Base-by-base conservation (phyloP, 164 flowering plant genomes). In the Sextonia rubra region DNA sequence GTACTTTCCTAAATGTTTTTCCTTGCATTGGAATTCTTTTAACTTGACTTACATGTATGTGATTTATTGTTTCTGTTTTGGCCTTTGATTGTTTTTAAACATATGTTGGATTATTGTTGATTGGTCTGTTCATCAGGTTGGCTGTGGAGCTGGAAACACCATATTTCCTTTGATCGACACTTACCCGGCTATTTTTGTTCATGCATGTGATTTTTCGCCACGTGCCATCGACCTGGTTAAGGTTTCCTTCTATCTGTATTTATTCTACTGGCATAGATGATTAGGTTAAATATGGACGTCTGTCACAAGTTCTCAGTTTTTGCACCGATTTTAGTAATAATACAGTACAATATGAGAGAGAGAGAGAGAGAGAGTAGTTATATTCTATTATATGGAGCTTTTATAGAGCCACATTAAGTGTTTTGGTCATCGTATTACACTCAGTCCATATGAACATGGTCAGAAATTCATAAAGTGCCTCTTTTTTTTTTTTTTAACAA, bases 81-180 rank as follows among this genome's bases (percentile, higher is more conserved):
- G 11, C n/a, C 24, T 69, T 52, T 3, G 18, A 55, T 47, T 69
- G 61, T 14, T 69, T 52, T 68, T 22, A 22, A 48, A 20, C 12
- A 17, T 69, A 29, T 49, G 8, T 63, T 70, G 20, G 47, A 22
- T 30, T 26, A 60, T 64, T 14, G 24, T 23, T 48, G n/a, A 20
- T 60, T 22, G 25, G 75, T 62, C 22, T 4, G 15, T 47, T 60
- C 25, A 11, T 23, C 87, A 95, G 99, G 87, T 93, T 82, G 98
- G 99, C 47, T 95, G 99, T 83, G 99, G 99, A 75, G 97, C 90
- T 80, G 99, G 99, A 74, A 95, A 95, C 77, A 93, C 97, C 9
- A 78, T 91, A 65, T 93, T 89, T 82, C 99, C 99, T 52, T 78
- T 95, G 80, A 48, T 89, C 77, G 89, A 90, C 2, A 82, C 91